Evolutionary conservation across 2,329 filamentous ascomycete species (phyloP).

Genomic region (Alternaria panax): DNA sequence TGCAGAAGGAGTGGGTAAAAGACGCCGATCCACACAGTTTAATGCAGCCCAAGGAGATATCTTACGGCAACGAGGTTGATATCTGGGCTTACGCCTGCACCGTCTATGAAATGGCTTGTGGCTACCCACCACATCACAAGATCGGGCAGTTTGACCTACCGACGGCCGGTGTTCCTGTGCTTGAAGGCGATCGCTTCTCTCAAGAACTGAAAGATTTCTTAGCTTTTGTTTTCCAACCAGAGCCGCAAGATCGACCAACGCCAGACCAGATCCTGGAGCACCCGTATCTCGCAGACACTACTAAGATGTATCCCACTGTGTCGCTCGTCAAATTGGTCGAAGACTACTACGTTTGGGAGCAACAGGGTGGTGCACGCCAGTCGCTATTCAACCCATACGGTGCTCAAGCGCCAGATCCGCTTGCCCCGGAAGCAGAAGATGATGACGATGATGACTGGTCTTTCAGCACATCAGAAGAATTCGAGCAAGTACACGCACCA

Average conservation of each 20-base stretch:
- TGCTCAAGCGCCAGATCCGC: slow-evolving; percentile 63
- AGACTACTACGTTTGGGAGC: slow-evolving; percentile 78
- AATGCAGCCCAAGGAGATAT: slow-evolving; percentile 58
- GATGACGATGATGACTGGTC: slow-evolving; percentile 66
- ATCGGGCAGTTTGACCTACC: slow-evolving; percentile 45
- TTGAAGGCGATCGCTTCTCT: slow-evolving; percentile 77
- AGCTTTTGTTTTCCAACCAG: slow-evolving; percentile 74
- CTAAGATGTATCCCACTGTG: slow-evolving; percentile 68
- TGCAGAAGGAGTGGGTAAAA: slow-evolving; percentile 61
- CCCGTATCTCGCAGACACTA: slow-evolving; percentile 70
- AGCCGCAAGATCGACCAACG: slow-evolving; percentile 71
- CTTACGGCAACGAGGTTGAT: slow-evolving; percentile 64
- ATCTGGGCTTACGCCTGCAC: slow-evolving; percentile 88
- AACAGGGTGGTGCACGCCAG: slow-evolving; percentile 72
- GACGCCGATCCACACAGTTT: slow-evolving; percentile 64
- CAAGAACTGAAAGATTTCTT: slow-evolving; percentile 72
- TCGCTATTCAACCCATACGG: slow-evolving; percentile 69
- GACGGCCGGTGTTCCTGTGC: slow-evolving; percentile 64
- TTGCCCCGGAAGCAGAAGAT: slow-evolving; percentile 51
- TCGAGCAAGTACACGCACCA: slow-evolving; percentile 56
- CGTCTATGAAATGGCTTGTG: slow-evolving; percentile 81
- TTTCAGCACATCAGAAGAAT: slow-evolving; percentile 69
- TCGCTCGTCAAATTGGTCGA: slow-evolving; percentile 71
- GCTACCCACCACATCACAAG: slow-evolving; percentile 72
- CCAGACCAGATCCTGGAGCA: slow-evolving; percentile 75